Conservation (phyloP, 129 eudicot species). For the Ambrosia trifida region DNA sequence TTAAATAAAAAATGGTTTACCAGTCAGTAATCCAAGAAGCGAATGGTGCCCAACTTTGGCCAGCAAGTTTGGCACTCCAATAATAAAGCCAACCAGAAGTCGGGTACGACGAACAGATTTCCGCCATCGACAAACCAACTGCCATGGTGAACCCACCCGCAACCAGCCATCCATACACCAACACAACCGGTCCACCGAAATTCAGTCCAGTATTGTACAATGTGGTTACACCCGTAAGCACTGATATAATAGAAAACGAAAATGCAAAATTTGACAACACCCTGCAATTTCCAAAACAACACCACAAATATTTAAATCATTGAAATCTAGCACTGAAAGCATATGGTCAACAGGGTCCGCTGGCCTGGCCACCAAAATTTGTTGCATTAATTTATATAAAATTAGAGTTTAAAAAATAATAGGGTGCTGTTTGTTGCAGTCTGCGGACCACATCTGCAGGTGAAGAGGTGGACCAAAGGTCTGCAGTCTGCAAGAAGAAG, state of each 20-base stretch:
- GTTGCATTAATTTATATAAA: slow-evolving; percentile 32
- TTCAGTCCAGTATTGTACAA: slow-evolving; percentile 73
- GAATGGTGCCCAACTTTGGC: slow-evolving; percentile 85
- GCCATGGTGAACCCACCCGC: slow-evolving; percentile 76
- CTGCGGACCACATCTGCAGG: no score
- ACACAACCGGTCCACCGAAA: slow-evolving; percentile 79
- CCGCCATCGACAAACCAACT: slow-evolving; percentile 93
- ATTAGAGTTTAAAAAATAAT: no score
- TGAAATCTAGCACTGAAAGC: neutral
- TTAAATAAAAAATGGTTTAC: slow-evolving; percentile 36
- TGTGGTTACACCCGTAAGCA: slow-evolving; percentile 88
- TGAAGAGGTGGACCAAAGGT: no score
- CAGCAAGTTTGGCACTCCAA: slow-evolving; percentile 99
- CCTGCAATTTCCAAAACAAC: slow-evolving; percentile 48
- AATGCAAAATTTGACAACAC: slow-evolving; percentile 93
- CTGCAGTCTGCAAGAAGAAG: no score
- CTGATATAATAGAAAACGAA: slow-evolving; percentile 93
- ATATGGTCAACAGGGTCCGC: no score
- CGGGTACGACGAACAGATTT: slow-evolving; percentile 90
- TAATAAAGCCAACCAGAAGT: slow-evolving; percentile 97
- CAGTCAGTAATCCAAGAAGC: slow-evolving; percentile 98
- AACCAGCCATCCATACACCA: slow-evolving; percentile 81
- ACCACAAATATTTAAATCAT: neutral
- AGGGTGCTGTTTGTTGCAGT: no score
- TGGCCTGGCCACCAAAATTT: slow-evolving; percentile 38